Evolutionary conservation across 768 basidiomycete genomes (phyloP), one percentile per base, ranked within the genome.

Genomic region (Rubroboletus satanas): DNA sequence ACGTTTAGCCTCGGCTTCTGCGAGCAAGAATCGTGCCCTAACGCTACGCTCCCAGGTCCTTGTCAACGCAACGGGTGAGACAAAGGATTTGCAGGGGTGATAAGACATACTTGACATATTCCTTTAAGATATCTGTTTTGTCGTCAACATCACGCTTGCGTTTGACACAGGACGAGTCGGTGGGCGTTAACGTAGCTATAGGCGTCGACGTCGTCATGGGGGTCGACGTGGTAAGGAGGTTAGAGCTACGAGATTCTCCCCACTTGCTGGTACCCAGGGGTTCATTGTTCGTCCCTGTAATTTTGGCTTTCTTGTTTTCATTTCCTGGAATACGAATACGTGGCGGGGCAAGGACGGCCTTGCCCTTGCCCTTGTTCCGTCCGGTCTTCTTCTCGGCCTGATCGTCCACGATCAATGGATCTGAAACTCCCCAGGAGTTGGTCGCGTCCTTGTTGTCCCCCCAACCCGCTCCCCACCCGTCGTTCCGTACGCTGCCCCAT

Each of bases 11-110:
- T 71, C 71, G 8, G 71, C 71, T 35, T 71, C 71, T 0, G 35
- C 52, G 14, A 71, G 59, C 51, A 51, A 45, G 52, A 59, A 55
- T 32, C 54, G 64, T 45, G 71, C 54, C 46, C 71, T 60, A 53
- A 71, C 63, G 3, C 61, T 65, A 45, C 69, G 71, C 32, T 72
- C 69, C 63, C 61, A 71, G 3, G 56, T 32, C 56, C 69, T 71
- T 58, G 21, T 41, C 38, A 21, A 52, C 36, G 8, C 28, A 11
- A 28, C 57, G 12, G 3, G 42, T 58, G 23, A 62, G 51, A 32
- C n/a, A 7, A 26, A 11, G 3, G 7, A 8, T 23, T 31, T 33
- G 37, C 26, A 21, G 28, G 37, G 2, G 33, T 39, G 32, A 43
- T 10, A 23, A 36, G 51, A 54, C 71, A 8, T 55, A 71, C 69